Base-by-base conservation (phyloP, 2,329 filamentous ascomycete genomes). In the Amylocarpus encephaloides region DNA sequence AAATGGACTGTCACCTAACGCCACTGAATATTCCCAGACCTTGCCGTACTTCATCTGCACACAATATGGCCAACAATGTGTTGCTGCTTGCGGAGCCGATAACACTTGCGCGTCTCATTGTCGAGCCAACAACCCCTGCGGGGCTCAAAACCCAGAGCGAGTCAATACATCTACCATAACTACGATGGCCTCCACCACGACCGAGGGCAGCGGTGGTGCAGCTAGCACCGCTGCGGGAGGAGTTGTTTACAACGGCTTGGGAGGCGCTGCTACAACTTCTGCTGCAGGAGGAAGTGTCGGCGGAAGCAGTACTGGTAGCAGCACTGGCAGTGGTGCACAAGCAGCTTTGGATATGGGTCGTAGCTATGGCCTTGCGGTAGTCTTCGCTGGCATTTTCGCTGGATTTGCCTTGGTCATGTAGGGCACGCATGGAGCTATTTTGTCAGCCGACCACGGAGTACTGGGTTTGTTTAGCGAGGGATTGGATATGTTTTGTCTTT, bases 11-110 rank as follows among this genome's bases (percentile, higher is more conserved):
- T 70, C 77, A 46, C 87, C 87, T 59, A 90, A 91, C 70, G 70
- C 88, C 43, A 80, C 83, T 62, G 77, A 91, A 69, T 93, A 85
- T 76, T 84, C 83, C 16, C 76, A 88, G 60, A 91, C 87, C 1
- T 73, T 93, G 22, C 87, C 88, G 32, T 92, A 81, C 76, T 88
- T 83, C 71, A 76, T 82, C 61, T 93, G 87, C 77, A 76, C 75
- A 42, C 76, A 85, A 69, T 88, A 78, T 76, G 83, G 80, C 6
- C 80, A 72, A 66, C 79, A 88, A 68, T 89, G 85, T 66, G 81
- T 85, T 11, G 63, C 58, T 2, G 68, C 54, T 51, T 90, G 86
- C 68, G 71, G 68, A 32, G 65, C 69, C 56, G 73, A 83, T 68
- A 74, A 75, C 59, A 55, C 61, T n/a, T 90, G 86, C 66, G 67